Base-by-base conservation (phyloP, 2,329 filamentous ascomycete species). In the Alternaria dauci region DNA sequence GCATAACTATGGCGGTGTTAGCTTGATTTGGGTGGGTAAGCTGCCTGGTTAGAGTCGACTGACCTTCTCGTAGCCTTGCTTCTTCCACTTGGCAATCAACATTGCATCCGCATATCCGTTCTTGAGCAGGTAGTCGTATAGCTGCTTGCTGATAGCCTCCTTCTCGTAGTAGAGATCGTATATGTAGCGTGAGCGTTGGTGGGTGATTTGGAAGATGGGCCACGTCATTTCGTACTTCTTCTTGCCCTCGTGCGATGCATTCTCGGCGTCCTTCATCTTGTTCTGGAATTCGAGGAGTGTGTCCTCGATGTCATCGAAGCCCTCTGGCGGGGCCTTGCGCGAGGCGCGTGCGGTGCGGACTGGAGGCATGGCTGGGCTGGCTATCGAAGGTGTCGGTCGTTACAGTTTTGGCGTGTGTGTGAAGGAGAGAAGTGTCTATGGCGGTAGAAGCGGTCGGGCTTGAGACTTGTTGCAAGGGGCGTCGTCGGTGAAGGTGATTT, bases 21-120 rank as follows among this genome's bases (percentile, higher is more conserved):
- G 64, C 48, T 25, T 18, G 5, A 9, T 38, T 20, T 18, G 20
- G n/a, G 20, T 12, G 11, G 18, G 30, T 43, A 36, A 36, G 16
- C 34, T 50, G 32, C 20, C 41, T 30, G 12, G 30, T 26, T 23
- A 34, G 26, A 12, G 18, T 25, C 8, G 6, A 78, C 84, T 52
- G 78, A 92, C 92, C 89, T 98, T 97, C 81, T 99, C 95, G 75
- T 99, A 99, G 16, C 95, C 95, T 74, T 96, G 91, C 83, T 99
- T 99, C 88, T 99, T 99, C 95, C 95, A 99, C 83, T 99, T 99
- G 14, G 95, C 95, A 76, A 99, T 98, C 75, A 99, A 83, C 83
- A 94, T 95, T 46, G 92, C 88, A 80, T 99, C 95, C 5, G 94
- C 95, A 78, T 99, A 98, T 51, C 90, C 89, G 76, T 99, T 97